A percentile compares a stretch with the other conserved stretches of the same genome.
These are phyloP conservation scores for Diutina siamensis DNA, from an alignment of 1,139 yeast species.

Conservation along the genomic window DNA sequence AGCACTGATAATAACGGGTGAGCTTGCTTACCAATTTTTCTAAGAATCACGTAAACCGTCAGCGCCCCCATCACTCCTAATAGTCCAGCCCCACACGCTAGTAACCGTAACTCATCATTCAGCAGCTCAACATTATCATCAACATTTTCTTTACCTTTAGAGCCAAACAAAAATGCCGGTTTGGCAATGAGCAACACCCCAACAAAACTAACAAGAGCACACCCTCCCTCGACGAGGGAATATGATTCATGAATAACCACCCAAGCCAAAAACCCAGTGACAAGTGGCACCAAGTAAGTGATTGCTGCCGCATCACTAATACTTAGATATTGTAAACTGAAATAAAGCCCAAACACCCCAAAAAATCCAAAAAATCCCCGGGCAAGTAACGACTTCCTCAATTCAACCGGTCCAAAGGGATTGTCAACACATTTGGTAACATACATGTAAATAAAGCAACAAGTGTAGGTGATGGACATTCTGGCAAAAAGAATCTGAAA, in stretches of 20 bases:
- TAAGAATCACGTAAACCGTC: constrained; percentile 55
- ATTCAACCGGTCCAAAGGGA: constrained; percentile 58
- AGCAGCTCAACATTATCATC: constrained; percentile 23
- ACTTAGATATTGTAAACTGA: constrained; percentile 60
- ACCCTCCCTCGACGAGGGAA: constrained; percentile 52
- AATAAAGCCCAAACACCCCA: constrained; percentile 71
- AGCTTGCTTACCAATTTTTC: constrained; percentile 66
- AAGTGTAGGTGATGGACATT: constrained; percentile 58
- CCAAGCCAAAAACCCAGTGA: constrained; percentile 70
- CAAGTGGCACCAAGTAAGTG: constrained; percentile 66
- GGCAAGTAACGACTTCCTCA: constrained; percentile 42
- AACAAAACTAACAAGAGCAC: constrained; percentile 54
- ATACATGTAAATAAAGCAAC: constrained; percentile 45
- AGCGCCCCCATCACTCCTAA: constrained; percentile 65
- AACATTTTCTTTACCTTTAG: constrained; percentile 18
- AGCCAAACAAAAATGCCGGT: constrained; percentile 63
- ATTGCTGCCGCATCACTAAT: constrained; percentile 71
- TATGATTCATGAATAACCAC: constrained; percentile 56
- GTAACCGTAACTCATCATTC: constrained; percentile 27
- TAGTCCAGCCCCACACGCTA: constrained; percentile 57
- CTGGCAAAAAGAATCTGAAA: constrained; percentile 66
- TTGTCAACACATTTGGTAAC: constrained; percentile 41
- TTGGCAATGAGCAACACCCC: constrained; percentile 80
- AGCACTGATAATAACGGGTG: constrained; percentile 75
- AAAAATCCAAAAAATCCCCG: constrained; percentile 70